Evolutionary conservation across 2,329 filamentous ascomycete genomes (phyloP).

Genomic region (Penicillium hesseltinei): DNA sequence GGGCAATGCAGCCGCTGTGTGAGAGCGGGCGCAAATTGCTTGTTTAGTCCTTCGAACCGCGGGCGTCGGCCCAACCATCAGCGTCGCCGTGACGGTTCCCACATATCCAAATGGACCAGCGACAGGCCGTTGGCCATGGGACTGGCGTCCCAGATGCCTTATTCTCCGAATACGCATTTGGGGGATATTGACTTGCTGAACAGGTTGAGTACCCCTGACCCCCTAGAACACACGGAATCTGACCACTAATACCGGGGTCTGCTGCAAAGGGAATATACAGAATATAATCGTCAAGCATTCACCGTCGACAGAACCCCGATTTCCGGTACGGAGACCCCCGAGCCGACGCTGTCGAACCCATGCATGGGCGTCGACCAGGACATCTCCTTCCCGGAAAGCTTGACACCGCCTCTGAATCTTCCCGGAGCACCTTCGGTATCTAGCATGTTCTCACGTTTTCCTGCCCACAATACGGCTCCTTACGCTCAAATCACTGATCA

Average conservation of each 20-base stretch:
- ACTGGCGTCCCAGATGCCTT: neutral
- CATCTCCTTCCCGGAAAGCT: neutral
- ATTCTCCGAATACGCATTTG: neutral
- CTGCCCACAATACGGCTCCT: neutral
- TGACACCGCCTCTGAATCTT: neutral
- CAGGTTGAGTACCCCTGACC: neutral
- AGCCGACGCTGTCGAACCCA: neutral
- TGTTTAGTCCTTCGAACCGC: neutral
- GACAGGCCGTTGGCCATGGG: neutral
- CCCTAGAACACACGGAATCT: neutral
- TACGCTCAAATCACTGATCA: neutral
- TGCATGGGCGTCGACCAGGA: neutral
- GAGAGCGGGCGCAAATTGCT: neutral
- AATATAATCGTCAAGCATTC: neutral
- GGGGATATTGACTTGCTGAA: neutral
- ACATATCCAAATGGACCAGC: neutral
- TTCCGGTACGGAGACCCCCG: neutral
- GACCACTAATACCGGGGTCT: neutral
- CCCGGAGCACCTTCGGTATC: neutral
- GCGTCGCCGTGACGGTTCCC: neutral
- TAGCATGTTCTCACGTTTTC: neutral
- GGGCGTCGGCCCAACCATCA: neutral
- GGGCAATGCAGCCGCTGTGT: neutral
- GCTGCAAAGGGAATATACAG: neutral
- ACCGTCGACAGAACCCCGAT: neutral